phyloP scores from a whole-genome alignment of 495 filamentous ascomycete species.

The Aspergillus nidulans region DNA sequence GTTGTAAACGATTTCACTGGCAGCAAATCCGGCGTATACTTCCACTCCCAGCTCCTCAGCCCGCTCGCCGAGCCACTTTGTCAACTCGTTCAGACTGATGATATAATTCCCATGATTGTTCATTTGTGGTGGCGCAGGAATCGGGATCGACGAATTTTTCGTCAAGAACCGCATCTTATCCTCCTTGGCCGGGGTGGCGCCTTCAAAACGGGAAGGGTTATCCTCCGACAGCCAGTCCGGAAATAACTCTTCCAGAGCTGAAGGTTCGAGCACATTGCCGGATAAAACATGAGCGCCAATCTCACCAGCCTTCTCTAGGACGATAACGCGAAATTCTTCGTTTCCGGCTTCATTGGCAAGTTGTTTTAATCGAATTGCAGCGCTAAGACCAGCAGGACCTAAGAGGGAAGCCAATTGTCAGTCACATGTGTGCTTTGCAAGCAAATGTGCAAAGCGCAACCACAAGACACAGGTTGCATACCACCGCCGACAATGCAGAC shows the following conservation, averaged over 20 bases:
- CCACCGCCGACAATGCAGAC: conserved; percentile 95
- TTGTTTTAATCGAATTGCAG: conserved; percentile 93
- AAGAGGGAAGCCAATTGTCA: conserved; percentile 13
- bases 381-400: conserved; percentile 86
- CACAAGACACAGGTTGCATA: conserved; percentile 26
- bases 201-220: conserved; percentile 79
- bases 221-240: conserved; percentile 89
- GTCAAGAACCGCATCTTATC: conserved; percentile 96
- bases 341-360: conserved; percentile 93
- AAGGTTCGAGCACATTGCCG: conserved; percentile 91
- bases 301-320: conserved; percentile 95
- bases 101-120: conserved; percentile 98
- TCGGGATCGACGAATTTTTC: conserved; percentile 67
- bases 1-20: conserved; percentile 85
- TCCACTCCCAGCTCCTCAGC: conserved; percentile 99
- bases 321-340: conserved; percentile 86
- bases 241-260: conserved; percentile 81
- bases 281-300: conserved; percentile 93
- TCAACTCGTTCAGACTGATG: conserved; percentile 87
- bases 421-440: conserved; percentile 1
- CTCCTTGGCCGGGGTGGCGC: conserved; percentile 72
- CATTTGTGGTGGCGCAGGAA: conserved; percentile 95
- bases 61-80: conserved; percentile 90
- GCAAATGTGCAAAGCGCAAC: not conserved
- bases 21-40: conserved; percentile 93